phyloP scores from a whole-genome alignment of 768 basidiomycete genomes.

The Suillus weaverae region DNA sequence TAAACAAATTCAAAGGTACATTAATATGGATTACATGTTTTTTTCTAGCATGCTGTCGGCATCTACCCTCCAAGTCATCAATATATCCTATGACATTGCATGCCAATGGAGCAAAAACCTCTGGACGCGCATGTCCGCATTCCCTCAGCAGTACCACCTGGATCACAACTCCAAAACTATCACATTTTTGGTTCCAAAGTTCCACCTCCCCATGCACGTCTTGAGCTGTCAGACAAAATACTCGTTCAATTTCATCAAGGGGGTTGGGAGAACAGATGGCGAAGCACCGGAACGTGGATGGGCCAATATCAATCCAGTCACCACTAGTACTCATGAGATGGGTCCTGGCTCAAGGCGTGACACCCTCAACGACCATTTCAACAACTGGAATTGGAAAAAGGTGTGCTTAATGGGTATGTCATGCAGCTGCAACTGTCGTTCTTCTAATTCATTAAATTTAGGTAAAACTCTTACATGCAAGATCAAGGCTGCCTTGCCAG shows the following conservation, averaged over 20 bases:
- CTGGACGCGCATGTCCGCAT: constrained; percentile 3
- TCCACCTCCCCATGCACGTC: constrained; percentile 36
- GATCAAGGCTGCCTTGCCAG: not conserved
- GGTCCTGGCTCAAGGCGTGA: constrained; percentile 32
- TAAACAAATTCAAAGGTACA: constrained; percentile 9
- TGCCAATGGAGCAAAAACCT: constrained; percentile 18
- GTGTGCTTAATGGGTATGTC: constrained; percentile 23
- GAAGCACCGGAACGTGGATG: constrained; percentile 39
- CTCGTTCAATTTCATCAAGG: constrained; percentile 28
- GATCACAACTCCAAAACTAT: not conserved
- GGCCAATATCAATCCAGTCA: constrained; percentile 32
- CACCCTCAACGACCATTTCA: constrained; percentile 35
- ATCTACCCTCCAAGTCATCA: constrained; percentile 8
- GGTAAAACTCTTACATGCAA: not conserved
- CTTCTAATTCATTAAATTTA: not conserved
- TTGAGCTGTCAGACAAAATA: constrained; percentile 25
- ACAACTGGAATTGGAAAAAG: constrained; percentile 37
- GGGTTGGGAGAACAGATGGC: constrained; percentile 33
- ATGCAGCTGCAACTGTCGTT: not conserved
- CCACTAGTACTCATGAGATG: constrained; percentile 36
- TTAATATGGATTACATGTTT: constrained; percentile 21
- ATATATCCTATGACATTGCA: constrained; percentile 18
- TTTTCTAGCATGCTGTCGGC: not conserved
- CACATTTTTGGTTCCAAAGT: constrained; percentile 33
- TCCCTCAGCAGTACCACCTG: constrained; percentile 13